These are phyloP conservation scores for Barnettozyma wickerhamii DNA, from an alignment of 805 yeast genomes.

Conservation along the genomic window DNA sequence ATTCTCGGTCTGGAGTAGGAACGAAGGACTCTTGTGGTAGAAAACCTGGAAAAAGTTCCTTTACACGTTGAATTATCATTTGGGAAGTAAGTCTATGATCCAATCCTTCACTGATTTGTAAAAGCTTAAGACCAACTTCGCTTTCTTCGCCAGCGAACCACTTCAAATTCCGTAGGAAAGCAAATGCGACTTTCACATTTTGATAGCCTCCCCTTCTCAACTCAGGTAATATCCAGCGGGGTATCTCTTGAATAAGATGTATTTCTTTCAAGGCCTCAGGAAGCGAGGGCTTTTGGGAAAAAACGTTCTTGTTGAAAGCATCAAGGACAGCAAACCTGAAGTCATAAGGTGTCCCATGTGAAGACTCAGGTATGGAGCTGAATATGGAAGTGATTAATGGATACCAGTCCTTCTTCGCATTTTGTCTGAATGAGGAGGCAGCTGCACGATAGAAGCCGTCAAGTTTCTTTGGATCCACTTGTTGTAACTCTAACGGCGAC, in stretches of 20 bases:
- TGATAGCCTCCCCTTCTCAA: neutral
- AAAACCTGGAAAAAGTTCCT: no score
- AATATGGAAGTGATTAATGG: neutral
- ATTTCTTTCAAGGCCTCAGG: neutral
- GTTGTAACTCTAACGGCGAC: neutral
- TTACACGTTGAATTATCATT: no score
- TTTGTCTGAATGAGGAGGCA: neutral
- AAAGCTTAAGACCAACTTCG: no score
- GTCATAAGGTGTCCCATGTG: neutral
- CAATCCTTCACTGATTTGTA: no score
- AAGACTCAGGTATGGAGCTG: neutral
- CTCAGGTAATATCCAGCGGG: neutral
- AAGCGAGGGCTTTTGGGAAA: neutral
- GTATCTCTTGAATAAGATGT: neutral
- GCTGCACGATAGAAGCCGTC: neutral
- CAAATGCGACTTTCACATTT: neutral
- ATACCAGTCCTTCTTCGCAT: neutral
- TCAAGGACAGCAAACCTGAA: constrained; percentile 1
- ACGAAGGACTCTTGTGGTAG: no score
- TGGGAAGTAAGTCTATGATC: no score
- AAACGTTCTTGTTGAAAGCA: neutral
- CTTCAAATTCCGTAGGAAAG: no score
- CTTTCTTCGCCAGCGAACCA: no score
- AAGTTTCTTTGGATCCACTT: neutral
- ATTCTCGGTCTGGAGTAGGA: no score